A percentile compares a stretch with the other conserved stretches of the same genome.
These are phyloP conservation scores for Candida argentea DNA, from an alignment of 805 yeast species.

Conservation along the genomic window DNA sequence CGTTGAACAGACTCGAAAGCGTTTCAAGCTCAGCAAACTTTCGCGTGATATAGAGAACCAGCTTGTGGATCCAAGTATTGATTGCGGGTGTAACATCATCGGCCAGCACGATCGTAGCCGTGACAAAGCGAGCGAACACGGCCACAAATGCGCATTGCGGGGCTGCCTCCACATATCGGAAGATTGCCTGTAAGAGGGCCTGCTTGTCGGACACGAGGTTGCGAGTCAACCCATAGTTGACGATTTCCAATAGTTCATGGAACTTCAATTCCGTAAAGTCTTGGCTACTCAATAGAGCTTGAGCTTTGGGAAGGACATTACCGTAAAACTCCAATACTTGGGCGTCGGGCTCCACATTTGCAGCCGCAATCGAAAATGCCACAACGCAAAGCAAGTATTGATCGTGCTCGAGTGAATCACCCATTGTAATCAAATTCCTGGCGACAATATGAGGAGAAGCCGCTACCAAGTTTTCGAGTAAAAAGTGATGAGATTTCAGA, in stretches of 20 bases:
- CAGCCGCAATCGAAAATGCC: slow-evolving; percentile 12
- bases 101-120: slow-evolving; percentile 16
- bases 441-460: no score
- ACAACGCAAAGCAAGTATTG: slow-evolving; percentile 10
- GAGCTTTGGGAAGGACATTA: no score
- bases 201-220: no score
- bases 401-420: no score
- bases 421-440: no score
- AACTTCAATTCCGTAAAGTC: no score
- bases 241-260: slow-evolving; percentile 10
- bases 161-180: slow-evolving; percentile 10
- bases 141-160: slow-evolving; percentile 19
- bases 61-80: slow-evolving; percentile 45
- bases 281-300: no score
- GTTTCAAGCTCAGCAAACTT: slow-evolving; percentile 42
- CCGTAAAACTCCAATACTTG: no score
- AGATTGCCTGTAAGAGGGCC: slow-evolving; percentile 12
- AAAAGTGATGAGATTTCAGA: no score
- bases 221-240: slow-evolving; percentile 7
- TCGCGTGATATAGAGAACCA: slow-evolving; percentile 52
- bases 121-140: slow-evolving; percentile 19
- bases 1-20: slow-evolving; percentile 19
- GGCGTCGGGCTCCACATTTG: no score
- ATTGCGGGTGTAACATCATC: slow-evolving; percentile 12
- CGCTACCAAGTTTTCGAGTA: slow-evolving; percentile 9